phyloP scores from a whole-genome alignment of 1,284 basidiomycete genomes.

The Ceratobasidium sp. region DNA sequence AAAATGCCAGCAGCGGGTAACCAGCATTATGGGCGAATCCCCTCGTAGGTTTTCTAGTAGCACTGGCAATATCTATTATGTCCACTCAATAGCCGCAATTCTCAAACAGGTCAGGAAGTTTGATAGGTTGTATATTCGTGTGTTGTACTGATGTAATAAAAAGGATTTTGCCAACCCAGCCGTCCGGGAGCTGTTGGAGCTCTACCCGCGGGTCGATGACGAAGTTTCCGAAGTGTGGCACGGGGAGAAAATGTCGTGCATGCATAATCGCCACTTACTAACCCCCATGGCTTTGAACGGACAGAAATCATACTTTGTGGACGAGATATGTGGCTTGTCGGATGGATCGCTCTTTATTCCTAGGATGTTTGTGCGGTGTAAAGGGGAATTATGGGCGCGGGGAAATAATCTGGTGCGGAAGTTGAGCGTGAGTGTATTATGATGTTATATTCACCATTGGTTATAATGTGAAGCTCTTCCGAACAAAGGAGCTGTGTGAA shows the following conservation, averaged over 20 bases:
- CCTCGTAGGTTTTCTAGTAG: slow-evolving; percentile 15
- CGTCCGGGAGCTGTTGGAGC: background rate
- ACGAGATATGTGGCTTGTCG: background rate
- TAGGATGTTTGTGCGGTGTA: slow-evolving; percentile 4
- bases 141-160: background rate
- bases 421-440: background rate
- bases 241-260: background rate
- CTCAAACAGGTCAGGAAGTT: slow-evolving; percentile 10
- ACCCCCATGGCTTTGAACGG: slow-evolving; percentile 2
- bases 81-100: slow-evolving; percentile 2
- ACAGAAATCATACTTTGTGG: background rate
- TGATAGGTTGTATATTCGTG: background rate
- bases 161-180: background rate
- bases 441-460: background rate
- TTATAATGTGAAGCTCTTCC: background rate
- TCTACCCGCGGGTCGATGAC: background rate
- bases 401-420: background rate
- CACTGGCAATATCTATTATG: slow-evolving; percentile 20
- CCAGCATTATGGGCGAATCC: background rate
- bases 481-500: background rate
- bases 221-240: slow-evolving; percentile 2
- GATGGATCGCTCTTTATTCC: background rate
- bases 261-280: background rate
- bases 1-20: background rate
- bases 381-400: slow-evolving; percentile 6